phyloP scores from a whole-genome alignment of 768 basidiomycete genomes.

The Psilocybe sp. region DNA sequence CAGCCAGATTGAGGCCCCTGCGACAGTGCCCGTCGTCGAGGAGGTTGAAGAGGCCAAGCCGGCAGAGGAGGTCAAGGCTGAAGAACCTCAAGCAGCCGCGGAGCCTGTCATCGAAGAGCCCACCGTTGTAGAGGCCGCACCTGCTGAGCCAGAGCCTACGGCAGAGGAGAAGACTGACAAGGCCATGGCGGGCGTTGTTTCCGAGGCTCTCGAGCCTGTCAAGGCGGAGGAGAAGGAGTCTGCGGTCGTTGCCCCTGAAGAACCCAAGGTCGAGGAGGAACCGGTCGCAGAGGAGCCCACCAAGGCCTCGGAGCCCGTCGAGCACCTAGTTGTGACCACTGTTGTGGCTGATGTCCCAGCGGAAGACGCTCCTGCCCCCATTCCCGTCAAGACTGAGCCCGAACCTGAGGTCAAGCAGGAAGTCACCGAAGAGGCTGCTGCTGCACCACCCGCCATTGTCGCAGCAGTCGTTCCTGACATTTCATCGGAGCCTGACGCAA shows the following conservation, averaged over 20 bases:
- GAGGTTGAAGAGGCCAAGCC: conserved; percentile 4
- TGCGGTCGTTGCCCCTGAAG: not conserved
- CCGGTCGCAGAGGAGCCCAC: conserved; percentile 20
- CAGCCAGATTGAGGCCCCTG: not conserved
- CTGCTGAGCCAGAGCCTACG: conserved; percentile 1
- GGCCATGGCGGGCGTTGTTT: too few species aligned
- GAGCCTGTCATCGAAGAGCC: conserved; percentile 19
- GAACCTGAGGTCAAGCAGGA: conserved; percentile 3
- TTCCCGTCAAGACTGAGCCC: not conserved
- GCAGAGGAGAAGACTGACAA: not conserved
- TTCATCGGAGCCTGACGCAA: not conserved
- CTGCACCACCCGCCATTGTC: not conserved
- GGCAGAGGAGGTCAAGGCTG: not conserved
- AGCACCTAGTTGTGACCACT: not conserved
- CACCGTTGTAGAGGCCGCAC: conserved; percentile 3
- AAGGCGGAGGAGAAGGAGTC: conserved; percentile 1
- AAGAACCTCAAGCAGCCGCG: conserved; percentile 3
- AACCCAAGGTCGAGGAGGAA: conserved; percentile 1
- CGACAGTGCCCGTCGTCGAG: not conserved
- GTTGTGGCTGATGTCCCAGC: not conserved
- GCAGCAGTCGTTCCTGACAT: too few species aligned
- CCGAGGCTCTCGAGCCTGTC: not conserved
- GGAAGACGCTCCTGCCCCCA: not conserved
- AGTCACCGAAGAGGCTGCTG: not conserved
- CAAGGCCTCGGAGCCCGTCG: not conserved